Evolutionary conservation across 139 green algal genomes (phyloP).

Genomic region (Chlamydomonas applanata): DNA sequence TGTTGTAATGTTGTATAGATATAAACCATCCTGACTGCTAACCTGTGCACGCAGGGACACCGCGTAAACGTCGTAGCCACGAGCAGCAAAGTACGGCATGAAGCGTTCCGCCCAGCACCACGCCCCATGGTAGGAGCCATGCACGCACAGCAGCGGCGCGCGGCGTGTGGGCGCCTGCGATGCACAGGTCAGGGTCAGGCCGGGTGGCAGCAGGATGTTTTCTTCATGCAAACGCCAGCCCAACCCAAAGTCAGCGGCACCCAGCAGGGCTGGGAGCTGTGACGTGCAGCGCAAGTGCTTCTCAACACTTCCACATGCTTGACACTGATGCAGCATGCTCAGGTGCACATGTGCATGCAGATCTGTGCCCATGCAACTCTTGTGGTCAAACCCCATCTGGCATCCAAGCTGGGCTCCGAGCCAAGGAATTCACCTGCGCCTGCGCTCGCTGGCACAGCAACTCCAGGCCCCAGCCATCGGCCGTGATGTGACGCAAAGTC

Average conservation of each 20-base stretch:
- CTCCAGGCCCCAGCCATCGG: conserved; percentile 5
- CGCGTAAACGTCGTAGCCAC: conserved; percentile 67
- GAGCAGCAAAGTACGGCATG: conserved; percentile 71
- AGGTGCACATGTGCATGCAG: not conserved
- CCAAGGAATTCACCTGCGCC: not conserved
- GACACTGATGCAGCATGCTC: not conserved
- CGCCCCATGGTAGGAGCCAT: conserved; percentile 85
- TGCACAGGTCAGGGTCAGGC: too few relatives aligned
- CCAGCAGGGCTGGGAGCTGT: too few relatives aligned
- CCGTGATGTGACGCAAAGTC: not conserved
- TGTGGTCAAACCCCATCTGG: too few relatives aligned
- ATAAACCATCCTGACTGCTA: conserved; percentile 27
- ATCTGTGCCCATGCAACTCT: too few relatives aligned
- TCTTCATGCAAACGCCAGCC: too few relatives aligned
- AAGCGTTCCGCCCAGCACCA: conserved; percentile 89
- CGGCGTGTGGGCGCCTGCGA: conserved; percentile 14
- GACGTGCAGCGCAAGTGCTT: too few relatives aligned
- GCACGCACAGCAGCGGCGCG: conserved; percentile 83
- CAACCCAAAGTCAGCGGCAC: too few relatives aligned
- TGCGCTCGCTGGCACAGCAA: conserved; percentile 1
- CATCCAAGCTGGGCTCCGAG: too few relatives aligned
- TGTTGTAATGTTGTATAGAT: too few relatives aligned
- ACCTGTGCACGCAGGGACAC: conserved; percentile 66
- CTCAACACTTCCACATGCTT: too few relatives aligned
- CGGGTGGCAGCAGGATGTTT: too few relatives aligned